Conservation (phyloP, 106 monocot genomes). For the Amphibolis antarctica region DNA sequence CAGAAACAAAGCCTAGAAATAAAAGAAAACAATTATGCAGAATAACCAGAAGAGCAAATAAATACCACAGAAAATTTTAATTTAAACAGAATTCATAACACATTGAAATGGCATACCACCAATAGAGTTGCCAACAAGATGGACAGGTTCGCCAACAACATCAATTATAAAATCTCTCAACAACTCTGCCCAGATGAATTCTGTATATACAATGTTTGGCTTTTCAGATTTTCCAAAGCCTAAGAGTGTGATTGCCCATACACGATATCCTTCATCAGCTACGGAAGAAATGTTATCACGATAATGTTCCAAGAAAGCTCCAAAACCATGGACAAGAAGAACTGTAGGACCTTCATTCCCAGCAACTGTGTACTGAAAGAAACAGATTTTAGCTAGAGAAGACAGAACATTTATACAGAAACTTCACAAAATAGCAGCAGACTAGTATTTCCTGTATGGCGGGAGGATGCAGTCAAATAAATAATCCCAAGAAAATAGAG, state of each 20-base stretch:
- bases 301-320: slow-evolving; percentile 86
- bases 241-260: slow-evolving; percentile 88
- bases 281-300: slow-evolving; percentile 71
- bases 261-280: slow-evolving; percentile 57
- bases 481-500: too few relatives aligned
- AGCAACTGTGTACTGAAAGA: slow-evolving; percentile 59
- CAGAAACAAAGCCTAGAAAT: slow-evolving; percentile 59
- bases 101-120: slow-evolving; percentile 39
- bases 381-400: neutral
- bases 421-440: neutral
- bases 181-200: slow-evolving; percentile 81
- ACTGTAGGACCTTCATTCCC: slow-evolving; percentile 70
- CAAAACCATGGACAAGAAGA: slow-evolving; percentile 96
- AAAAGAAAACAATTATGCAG: slow-evolving; percentile 1
- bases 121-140: slow-evolving; percentile 92
- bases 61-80: neutral
- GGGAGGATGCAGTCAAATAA: too few relatives aligned
- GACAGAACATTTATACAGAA: neutral
- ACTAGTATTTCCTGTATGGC: too few relatives aligned
- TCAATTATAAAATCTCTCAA: slow-evolving; percentile 90
- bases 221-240: slow-evolving; percentile 97
- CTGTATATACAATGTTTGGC: slow-evolving; percentile 67
- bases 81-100: neutral
- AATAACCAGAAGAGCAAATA: neutral
- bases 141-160: slow-evolving; percentile 75